phyloP scores from a whole-genome alignment of 2,329 filamentous ascomycete species.

The Aspergillus ruber region DNA sequence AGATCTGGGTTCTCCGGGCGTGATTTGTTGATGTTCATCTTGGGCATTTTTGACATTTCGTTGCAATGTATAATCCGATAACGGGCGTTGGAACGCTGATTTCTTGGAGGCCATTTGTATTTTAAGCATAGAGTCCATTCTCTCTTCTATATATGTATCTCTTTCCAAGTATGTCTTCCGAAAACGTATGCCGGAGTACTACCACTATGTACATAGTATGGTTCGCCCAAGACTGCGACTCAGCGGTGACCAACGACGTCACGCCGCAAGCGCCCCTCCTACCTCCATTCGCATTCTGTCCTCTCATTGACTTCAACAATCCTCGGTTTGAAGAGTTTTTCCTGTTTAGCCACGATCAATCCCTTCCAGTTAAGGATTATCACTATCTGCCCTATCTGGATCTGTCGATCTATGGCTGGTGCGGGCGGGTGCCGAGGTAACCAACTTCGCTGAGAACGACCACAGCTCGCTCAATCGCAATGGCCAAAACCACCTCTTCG shows the following conservation, averaged over 20 bases:
- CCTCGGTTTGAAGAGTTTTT: background rate
- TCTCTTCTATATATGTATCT: background rate
- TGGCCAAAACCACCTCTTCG: slow-evolving; percentile 56
- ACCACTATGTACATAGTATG: background rate
- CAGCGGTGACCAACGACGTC: slow-evolving; percentile 24
- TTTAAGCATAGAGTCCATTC: background rate
- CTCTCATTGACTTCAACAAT: background rate
- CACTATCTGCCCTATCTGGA: too few relatives aligned
- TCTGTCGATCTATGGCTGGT: slow-evolving; percentile 13
- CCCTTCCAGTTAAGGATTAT: background rate
- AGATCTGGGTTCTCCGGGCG: too few relatives aligned
- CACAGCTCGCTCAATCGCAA: too few relatives aligned
- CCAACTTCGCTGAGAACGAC: too few relatives aligned
- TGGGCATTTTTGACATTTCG: too few relatives aligned
- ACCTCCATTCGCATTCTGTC: background rate
- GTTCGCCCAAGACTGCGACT: slow-evolving; percentile 10
- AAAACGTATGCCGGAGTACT: too few relatives aligned
- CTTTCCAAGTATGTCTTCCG: too few relatives aligned
- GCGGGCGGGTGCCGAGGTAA: slow-evolving; percentile 11
- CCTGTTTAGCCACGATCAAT: background rate
- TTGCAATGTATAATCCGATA: slow-evolving; percentile 9
- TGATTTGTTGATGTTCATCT: too few relatives aligned
- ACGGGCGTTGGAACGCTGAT: slow-evolving; percentile 15
- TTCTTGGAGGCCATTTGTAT: slow-evolving; percentile 14
- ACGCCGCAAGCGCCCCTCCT: slow-evolving; percentile 8